Base-by-base conservation (phyloP, 1,284 basidiomycete genomes). In the Irpex lacteus region DNA sequence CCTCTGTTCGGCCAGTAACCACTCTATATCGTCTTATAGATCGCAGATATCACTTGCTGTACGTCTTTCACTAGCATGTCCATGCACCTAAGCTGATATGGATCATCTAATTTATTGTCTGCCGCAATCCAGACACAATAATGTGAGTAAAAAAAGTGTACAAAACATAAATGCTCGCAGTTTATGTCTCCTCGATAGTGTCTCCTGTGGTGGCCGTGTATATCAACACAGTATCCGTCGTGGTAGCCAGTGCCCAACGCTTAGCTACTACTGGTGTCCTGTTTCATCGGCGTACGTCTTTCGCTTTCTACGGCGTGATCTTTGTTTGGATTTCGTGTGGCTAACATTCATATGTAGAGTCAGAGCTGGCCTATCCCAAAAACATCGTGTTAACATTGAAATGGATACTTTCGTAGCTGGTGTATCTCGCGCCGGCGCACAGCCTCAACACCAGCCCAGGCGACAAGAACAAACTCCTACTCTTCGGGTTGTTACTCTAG, bases 201-300 rank as follows among this genome's bases (percentile, higher is more conserved):
- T 63, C 49, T 18, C 54, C 32, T 37, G 57, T 47, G 62, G 62
- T 8, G 19, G 34, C 32, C 57, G 62, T 11, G 19, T 40, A 11
- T 63, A 56, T 55, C 62, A 63, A 40, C 57, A 63, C 36, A 54
- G 26, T 34, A 44, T 55, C 11, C 13, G 34, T 19, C 57, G 55
- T 49, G 49, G 61, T 37, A 37, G 8, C 32, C 34, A 13, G 7
- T 60, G 57, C 21, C 62, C 62, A 7, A 63, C 59, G 62, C 50
- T 36, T 7, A 50, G 49, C 49, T 57, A 52, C 49, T 57, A 52
- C 11, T 57, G 47, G 44, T 60, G 50, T 34, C 34, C 59, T 6
- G 4, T 59, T 36, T 53, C 13, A 38, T 40, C 56, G 36, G 56
- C 44, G 62, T 63, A 55, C 50, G 62, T 54, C 6, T 44, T n/a